Evolutionary conservation across 2,329 filamentous ascomycete genomes (phyloP), one percentile per base, ranked within the genome.

Genomic region (Fusarium citri): DNA sequence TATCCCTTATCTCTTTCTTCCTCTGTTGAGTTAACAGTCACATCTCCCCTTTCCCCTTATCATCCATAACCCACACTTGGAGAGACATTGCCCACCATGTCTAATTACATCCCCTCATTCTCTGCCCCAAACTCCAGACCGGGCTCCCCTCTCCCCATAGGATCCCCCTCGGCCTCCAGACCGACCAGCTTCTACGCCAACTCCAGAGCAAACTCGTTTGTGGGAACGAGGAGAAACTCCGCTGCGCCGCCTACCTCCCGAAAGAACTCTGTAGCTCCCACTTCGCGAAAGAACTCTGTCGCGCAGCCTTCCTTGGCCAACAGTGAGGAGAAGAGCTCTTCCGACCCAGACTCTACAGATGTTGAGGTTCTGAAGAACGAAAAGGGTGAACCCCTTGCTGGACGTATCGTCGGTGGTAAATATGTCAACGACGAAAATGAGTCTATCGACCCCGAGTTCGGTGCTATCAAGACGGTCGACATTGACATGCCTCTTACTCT

Each of bases 81-180:
- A 22, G 30, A 40, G 34, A 47, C 18, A 47, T 23, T 28, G 20
- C 6, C 26, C 50, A 57, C 41, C 50, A 72, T 72, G 69, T 72
- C 69, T 37, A 64, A 72, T 55, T 72, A 72, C 48, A 65, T 72
- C 45, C 69, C 69, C 2, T 72, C 69, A 3, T 72, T 72, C 45
- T 72, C 69, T 53, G 69, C 69, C 25, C 69, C 69, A 37, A 64
- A 65, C 14, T 72, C 69, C 15, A 72, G 69, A 62, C 69, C 69
- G 11, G 58, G 58, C 11, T 72, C 69, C 25, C 69, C 69, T 30
- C 43, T 66, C 7, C 69, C 69, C 16, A 31, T 71, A 11, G 69
- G 43, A 23, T 72, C 69, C 2, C 69, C 69, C 22, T 69, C 66
- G 8, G 69, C 55, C 8, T 72, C 68, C 1, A 63, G 69, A 40